phyloP scores from a whole-genome alignment of 2,329 filamentous ascomycete genomes.

The Blumeria graminis region DNA sequence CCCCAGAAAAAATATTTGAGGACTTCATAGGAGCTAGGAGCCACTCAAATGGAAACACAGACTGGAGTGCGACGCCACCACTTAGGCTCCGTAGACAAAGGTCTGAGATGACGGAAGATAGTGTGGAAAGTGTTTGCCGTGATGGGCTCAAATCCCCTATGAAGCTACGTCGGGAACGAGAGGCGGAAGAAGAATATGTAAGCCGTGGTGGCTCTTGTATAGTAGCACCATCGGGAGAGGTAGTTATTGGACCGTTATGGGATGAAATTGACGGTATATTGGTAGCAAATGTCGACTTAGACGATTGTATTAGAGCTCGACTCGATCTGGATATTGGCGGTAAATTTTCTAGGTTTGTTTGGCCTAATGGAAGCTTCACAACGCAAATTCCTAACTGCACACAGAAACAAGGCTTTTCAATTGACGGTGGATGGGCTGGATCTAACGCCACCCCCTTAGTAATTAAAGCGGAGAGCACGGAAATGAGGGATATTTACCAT shows the following conservation, averaged over 20 bases:
- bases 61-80: background rate
- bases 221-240: slow-evolving; percentile 53
- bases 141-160: background rate
- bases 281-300: slow-evolving; percentile 57
- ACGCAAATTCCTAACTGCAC: slow-evolving; percentile 3
- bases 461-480: too few relatives aligned
- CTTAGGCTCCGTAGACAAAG: slow-evolving; percentile 3
- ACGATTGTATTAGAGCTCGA: slow-evolving; percentile 62
- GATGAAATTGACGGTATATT: slow-evolving; percentile 44
- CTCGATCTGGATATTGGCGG: slow-evolving; percentile 68
- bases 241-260: slow-evolving; percentile 63
- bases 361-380: background rate
- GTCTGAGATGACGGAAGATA: slow-evolving; percentile 18
- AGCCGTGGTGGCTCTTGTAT: slow-evolving; percentile 66
- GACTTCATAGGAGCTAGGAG: background rate
- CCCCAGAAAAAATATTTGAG: too few relatives aligned
- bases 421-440: slow-evolving; percentile 34
- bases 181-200: slow-evolving; percentile 14
- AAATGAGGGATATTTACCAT: too few relatives aligned
- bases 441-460: slow-evolving; percentile 28
- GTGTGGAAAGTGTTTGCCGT: slow-evolving; percentile 26
- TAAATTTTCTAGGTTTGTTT: slow-evolving; percentile 51
- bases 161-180: slow-evolving; percentile 3
- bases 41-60: background rate
- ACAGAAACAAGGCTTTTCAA: slow-evolving; percentile 35